Base-by-base conservation (phyloP, 805 yeast genomes). In the Metschnikowia picachoensis region DNA sequence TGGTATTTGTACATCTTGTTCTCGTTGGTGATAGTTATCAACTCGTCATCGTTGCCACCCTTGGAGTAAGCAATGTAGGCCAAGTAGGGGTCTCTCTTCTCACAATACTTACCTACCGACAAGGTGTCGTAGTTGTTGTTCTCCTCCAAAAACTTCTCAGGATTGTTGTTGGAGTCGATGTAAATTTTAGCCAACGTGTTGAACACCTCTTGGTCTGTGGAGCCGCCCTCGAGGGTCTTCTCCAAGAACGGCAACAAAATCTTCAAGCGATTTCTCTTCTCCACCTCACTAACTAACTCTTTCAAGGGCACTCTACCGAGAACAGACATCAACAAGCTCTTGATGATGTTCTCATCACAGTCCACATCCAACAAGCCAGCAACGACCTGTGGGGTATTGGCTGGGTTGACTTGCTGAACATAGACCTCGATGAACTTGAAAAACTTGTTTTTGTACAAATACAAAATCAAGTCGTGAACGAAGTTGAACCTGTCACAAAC, bases 1-100 rank as follows among this genome's bases (percentile, higher is more conserved):
- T 94, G 99, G 70, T 94, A 92, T 68, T 94, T 94, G 79, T 87
- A 94, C 99, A 94, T 94, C 58, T 94, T 80, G 67, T 94, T 94
- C 62, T 94, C 98, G 67, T 94, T 94, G 56, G 99, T 94, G 67
- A 94, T 90, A 62, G 80, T 77, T 60, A 94, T 80, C 61, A 94
- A 79, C 66, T 94, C 99, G 47, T 76, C 84, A 65, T 94, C 97
- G 60, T 92, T 91, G 44, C 78, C 74, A 63, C 99, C 99, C 72
- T 91, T 92, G 51, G 95, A 95, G 69, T 94, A 94, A 43, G 97
- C 95, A 70, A 94, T 94, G 68, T 89, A 94, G 28, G 99, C 99
- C 65, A 94, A 76, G 72, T 89, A 94, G 52, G 99, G 99, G 63
- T 94, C 99, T 70, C 99, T 87, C 80, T 88, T 92, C 72, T 94